Evolutionary conservation across 371 early-diverging fungal genomes (phyloP).

Genomic region (Mucor saturninus): DNA sequence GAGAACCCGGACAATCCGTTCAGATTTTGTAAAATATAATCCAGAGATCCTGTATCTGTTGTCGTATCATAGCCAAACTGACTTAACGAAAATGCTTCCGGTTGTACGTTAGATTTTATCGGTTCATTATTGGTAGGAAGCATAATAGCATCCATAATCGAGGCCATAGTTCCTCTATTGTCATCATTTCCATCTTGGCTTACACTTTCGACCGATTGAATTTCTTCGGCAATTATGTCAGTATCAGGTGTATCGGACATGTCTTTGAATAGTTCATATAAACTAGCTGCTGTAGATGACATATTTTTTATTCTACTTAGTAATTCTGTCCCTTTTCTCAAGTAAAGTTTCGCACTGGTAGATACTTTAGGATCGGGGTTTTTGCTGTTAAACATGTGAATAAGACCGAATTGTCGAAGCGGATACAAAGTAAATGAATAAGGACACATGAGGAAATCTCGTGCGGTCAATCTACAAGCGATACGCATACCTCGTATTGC

Average conservation of each 20-base stretch:
- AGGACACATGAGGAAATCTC: conserved; percentile 44
- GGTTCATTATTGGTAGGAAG: not conserved
- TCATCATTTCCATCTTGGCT: not conserved
- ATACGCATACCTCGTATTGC: conserved; percentile 42
- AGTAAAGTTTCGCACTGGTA: conserved; percentile 28
- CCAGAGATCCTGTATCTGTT: conserved; percentile 17
- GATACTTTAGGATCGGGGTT: conserved; percentile 37
- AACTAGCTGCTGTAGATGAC: conserved; percentile 29
- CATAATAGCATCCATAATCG: conserved; percentile 18
- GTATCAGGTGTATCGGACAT: not conserved
- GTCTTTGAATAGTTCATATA: not conserved
- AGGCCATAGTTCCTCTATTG: not conserved
- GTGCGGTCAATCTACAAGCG: conserved; percentile 28
- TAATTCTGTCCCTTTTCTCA: conserved; percentile 28
- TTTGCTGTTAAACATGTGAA: conserved; percentile 46
- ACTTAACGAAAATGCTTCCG: conserved; percentile 44
- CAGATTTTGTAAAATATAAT: conserved; percentile 21
- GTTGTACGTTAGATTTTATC: not conserved
- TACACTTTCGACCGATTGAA: not conserved
- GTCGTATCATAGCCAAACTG: conserved; percentile 47
- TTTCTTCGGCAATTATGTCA: conserved; percentile 13
- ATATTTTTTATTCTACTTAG: conserved; percentile 30
- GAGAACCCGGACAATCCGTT: conserved; percentile 2
- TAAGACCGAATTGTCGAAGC: conserved; percentile 41
- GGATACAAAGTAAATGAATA: conserved; percentile 47